Percentiles rank a stretch among this genome's conserved stretches.
phyloP scores from a whole-genome alignment of 352 stramenopile genomes.

The Hyaloperonospora arabidopsidis region DNA sequence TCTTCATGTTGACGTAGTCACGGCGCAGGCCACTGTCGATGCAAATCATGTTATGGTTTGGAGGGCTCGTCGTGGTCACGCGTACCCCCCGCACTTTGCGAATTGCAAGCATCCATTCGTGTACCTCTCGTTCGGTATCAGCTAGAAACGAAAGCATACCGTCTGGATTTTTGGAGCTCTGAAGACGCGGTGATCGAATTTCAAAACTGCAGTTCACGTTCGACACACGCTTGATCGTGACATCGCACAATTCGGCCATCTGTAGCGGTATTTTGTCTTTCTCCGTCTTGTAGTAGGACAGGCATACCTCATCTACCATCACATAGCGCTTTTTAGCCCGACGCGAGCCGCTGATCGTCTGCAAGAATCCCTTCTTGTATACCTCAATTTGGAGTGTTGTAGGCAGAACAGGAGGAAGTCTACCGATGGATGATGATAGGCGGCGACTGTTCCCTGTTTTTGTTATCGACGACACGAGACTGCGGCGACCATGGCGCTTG shows the following conservation, averaged over 20 bases:
- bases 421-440: conserved; percentile 33
- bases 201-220: conserved; percentile 83
- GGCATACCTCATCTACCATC: conserved; percentile 74
- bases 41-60: conserved; percentile 87
- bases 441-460: conserved; percentile 33
- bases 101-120: conserved; percentile 84
- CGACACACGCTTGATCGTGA: conserved; percentile 73
- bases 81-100: conserved; percentile 79
- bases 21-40: conserved; percentile 72
- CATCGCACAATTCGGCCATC: conserved; percentile 78
- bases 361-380: conserved; percentile 77
- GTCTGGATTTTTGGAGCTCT: conserved; percentile 76
- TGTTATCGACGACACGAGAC: conserved; percentile 58
- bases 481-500: conserved; percentile 46
- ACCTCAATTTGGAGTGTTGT: conserved; percentile 67
- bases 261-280: conserved; percentile 81
- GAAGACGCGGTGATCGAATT: conserved; percentile 73
- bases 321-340: conserved; percentile 85
- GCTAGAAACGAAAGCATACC: conserved; percentile 80
- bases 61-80: conserved; percentile 53
- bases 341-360: conserved; percentile 73
- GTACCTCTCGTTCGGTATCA: conserved; percentile 74
- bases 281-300: conserved; percentile 81
- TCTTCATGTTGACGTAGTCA: conserved; percentile 84
- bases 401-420: conserved; percentile 49